phyloP scores from a whole-genome alignment of 1,284 basidiomycete species.

The Papiliotrema terrestris region DNA sequence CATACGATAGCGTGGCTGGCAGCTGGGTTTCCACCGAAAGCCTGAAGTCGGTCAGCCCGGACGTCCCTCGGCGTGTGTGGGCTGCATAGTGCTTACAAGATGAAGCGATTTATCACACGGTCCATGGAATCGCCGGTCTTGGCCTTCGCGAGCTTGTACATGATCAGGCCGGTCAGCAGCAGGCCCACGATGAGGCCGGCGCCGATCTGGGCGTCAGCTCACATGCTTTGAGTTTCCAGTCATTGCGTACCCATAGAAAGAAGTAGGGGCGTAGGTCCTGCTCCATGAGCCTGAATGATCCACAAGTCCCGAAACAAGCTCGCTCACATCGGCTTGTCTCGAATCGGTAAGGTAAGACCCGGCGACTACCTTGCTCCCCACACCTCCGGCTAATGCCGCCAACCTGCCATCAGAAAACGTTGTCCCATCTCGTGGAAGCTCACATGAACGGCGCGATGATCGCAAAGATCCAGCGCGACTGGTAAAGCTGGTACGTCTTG shows the following conservation, averaged over 20 bases:
- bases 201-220: neutral
- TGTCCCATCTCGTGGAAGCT: neutral
- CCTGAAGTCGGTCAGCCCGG: neutral
- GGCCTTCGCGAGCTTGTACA: neutral
- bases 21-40: neutral
- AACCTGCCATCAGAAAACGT: neutral
- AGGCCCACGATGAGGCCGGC: neutral
- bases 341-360: neutral
- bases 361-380: neutral
- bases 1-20: neutral
- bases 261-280: neutral
- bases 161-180: constrained; percentile 1
- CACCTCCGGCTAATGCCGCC: neutral
- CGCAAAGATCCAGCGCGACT: neutral
- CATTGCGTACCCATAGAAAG: neutral
- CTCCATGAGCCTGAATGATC: neutral
- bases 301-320: too few species aligned
- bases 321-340: neutral
- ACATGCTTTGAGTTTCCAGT: neutral
- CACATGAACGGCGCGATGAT: neutral
- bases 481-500: neutral
- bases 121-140: neutral
- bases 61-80: too few species aligned
- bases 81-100: neutral
- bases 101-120: neutral